These are phyloP conservation scores for Nicotiana attenuata DNA, from an alignment of 257 asterid genomes.

Conservation along the genomic window DNA sequence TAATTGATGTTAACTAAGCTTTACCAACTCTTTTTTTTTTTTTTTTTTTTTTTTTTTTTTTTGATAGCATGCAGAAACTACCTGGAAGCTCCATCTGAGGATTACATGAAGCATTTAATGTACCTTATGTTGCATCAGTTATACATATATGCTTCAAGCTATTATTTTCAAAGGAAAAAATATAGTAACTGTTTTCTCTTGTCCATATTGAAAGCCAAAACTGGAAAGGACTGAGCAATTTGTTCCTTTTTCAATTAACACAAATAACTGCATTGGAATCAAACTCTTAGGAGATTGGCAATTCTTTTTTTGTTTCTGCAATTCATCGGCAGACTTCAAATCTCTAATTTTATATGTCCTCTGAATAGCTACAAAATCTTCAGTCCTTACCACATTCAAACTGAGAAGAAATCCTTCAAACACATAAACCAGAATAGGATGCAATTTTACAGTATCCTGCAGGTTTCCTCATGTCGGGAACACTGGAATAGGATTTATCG, in stretches of 20 bases:
- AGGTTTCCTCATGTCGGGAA: conserved; percentile 36
- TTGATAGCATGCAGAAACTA: neutral
- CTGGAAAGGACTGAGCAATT: neutral
- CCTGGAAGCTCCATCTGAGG: neutral
- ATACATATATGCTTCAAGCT: neutral
- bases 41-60: no score
- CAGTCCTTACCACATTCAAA: neutral
- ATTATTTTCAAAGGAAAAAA: neutral
- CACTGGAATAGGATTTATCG: conserved; percentile 46
- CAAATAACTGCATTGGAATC: neutral
- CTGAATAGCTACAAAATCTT: neutral
- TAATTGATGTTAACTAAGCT: no score
- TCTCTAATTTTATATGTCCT: neutral
- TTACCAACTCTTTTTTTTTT: no score
- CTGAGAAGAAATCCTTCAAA: neutral
- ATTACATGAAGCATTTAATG: neutral
- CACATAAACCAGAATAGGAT: neutral
- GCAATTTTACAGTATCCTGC: conserved; percentile 43
- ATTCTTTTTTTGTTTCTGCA: neutral
- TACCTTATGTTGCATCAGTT: neutral
- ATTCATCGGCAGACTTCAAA: conserved; percentile 1
- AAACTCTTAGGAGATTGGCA: neutral
- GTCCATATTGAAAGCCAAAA: neutral
- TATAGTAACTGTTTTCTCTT: neutral
- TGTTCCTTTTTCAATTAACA: neutral